Percentiles rank a stretch among this genome's conserved stretches.
Conservation (phyloP, 345 rosid species). For the Schrenkiella parvula region DNA sequence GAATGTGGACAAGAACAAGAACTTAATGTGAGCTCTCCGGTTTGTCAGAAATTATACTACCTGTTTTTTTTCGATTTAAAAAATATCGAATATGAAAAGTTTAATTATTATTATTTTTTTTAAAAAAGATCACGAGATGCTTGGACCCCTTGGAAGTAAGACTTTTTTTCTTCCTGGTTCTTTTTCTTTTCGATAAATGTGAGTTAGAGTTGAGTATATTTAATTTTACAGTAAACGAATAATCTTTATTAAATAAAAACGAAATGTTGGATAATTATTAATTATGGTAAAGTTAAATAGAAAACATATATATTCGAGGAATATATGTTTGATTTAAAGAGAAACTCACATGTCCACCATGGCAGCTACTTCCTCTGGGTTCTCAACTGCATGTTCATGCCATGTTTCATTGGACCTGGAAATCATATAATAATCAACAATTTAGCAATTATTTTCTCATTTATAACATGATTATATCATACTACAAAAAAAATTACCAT, state of each 20-base stretch:
- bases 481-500: neutral
- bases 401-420: constrained; percentile 47
- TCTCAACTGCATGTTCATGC: constrained; percentile 60
- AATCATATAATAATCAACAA: neutral
- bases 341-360: constrained; percentile 77
- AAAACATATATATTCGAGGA: neutral
- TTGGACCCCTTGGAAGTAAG: neutral
- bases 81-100: neutral
- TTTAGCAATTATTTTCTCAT: constrained; percentile 5
- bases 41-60: constrained; percentile 20
- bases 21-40: constrained; percentile 27
- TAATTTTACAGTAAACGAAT: neutral
- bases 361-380: constrained; percentile 71
- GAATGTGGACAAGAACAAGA: constrained; percentile 10
- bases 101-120: neutral
- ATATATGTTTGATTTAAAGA: neutral
- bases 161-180: neutral
- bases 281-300: neutral
- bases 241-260: neutral
- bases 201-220: neutral
- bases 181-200: neutral
- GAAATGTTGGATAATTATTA: neutral
- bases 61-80: neutral
- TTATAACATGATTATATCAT: neutral
- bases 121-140: constrained; percentile 16